These are phyloP conservation scores for Colletotrichum tofieldiae DNA, from an alignment of 2,329 filamentous ascomycete species.

Conservation along the genomic window DNA sequence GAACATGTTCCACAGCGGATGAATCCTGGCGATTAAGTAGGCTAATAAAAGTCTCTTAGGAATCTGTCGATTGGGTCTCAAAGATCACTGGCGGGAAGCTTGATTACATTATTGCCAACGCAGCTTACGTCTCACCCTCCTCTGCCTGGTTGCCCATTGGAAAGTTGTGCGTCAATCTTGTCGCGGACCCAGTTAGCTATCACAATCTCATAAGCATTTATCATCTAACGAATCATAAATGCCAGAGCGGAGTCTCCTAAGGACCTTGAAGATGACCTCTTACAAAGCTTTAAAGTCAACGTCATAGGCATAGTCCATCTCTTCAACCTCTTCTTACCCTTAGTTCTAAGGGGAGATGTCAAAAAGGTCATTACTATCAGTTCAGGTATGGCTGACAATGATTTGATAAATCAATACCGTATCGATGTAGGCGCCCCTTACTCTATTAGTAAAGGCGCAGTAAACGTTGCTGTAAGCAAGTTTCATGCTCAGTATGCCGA, in stretches of 20 bases:
- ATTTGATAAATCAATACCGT: slow-evolving; percentile 56
- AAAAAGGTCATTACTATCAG: slow-evolving; percentile 72
- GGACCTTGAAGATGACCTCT: slow-evolving; percentile 12
- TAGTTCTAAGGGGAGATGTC: slow-evolving; percentile 62
- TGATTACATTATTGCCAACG: not conserved
- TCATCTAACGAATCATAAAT: too few species aligned
- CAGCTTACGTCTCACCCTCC: not conserved
- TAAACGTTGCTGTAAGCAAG: slow-evolving; percentile 69
- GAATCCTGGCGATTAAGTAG: too few species aligned
- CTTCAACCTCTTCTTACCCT: slow-evolving; percentile 67
- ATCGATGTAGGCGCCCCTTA: slow-evolving; percentile 60
- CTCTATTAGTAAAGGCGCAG: slow-evolving; percentile 64
- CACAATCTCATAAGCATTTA: not conserved
- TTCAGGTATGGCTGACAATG: slow-evolving; percentile 63
- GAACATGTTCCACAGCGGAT: too few species aligned
- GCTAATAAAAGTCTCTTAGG: too few species aligned
- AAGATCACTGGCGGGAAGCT: not conserved
- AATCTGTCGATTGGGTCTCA: not conserved
- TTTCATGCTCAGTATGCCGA: slow-evolving; percentile 64
- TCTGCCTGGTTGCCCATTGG: not conserved
- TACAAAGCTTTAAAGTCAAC: slow-evolving; percentile 60
- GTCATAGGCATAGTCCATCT: slow-evolving; percentile 67
- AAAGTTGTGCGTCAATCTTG: not conserved
- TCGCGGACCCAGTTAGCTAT: not conserved
- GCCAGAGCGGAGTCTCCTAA: slow-evolving; percentile 3